These are phyloP conservation scores for Corylus heterophylla DNA, from an alignment of 306 rosid species.

Conservation along the genomic window DNA sequence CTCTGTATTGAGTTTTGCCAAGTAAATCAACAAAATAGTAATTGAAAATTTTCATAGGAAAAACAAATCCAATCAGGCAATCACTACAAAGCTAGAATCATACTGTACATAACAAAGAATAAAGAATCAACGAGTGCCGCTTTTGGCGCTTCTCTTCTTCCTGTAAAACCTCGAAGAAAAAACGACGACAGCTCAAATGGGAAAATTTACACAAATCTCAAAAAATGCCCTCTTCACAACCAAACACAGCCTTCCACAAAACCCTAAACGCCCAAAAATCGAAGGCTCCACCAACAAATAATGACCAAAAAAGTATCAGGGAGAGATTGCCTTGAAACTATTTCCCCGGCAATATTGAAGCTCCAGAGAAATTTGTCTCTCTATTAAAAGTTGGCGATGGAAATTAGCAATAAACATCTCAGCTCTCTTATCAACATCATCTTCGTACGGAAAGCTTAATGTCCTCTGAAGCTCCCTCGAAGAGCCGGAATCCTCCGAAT, in stretches of 20 bases:
- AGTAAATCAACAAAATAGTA: no score
- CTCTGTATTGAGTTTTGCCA: no score
- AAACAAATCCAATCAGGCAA: no score
- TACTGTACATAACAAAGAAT: no score
- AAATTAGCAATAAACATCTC: constrained; percentile 75
- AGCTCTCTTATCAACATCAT: constrained; percentile 65
- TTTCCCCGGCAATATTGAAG: constrained; percentile 47
- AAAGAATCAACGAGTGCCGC: no score
- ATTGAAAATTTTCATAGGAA: no score
- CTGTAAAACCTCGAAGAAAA: neutral
- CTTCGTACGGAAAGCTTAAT: constrained; percentile 57
- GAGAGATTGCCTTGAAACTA: constrained; percentile 41
- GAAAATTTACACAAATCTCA: neutral
- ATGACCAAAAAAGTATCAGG: constrained; percentile 4
- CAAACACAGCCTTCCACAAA: neutral
- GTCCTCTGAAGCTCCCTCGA: constrained; percentile 53
- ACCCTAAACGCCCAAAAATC: neutral
- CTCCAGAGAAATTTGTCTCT: constrained; percentile 73
- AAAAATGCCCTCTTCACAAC: neutral
- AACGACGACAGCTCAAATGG: neutral
- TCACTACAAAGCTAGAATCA: no score
- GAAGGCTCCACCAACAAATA: constrained; percentile 22
- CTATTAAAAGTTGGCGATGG: constrained; percentile 66
- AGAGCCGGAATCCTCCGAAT: constrained; percentile 34
- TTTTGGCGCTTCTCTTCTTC: neutral